Conservation (phyloP, 1,284 basidiomycete genomes). For the Ganoderma sp. region DNA sequence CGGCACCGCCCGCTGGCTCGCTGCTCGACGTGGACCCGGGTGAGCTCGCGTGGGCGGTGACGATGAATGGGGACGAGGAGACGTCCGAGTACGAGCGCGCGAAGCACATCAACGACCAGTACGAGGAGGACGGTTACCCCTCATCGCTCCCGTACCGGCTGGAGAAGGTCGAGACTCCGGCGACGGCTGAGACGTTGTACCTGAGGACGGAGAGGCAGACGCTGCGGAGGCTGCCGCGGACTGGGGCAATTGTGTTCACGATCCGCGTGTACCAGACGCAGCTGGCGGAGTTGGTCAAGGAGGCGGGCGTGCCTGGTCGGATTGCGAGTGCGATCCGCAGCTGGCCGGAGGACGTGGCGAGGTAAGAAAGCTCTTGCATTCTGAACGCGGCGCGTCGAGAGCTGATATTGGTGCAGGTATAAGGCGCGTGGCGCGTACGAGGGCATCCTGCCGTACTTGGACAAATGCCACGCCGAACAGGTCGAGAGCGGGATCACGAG, state of each 20-base stretch:
- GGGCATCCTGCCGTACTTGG: conserved; percentile 56
- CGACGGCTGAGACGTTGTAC: conserved; percentile 54
- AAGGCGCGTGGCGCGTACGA: conserved; percentile 62
- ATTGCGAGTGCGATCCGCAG: conserved; percentile 70
- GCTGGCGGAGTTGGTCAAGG: conserved; percentile 60
- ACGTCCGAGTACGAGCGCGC: conserved; percentile 36
- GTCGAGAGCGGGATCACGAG: conserved; percentile 33
- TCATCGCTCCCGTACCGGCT: neutral
- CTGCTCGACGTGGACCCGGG: conserved; percentile 56
- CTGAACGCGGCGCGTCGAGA: neutral
- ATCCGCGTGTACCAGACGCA: conserved; percentile 77
- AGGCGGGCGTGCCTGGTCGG: conserved; percentile 69
- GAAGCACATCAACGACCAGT: conserved; percentile 31
- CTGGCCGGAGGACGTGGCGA: conserved; percentile 71
- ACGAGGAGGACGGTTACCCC: conserved; percentile 25
- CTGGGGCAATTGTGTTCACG: conserved; percentile 78
- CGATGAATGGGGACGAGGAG: conserved; percentile 71
- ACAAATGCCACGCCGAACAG: conserved; percentile 50
- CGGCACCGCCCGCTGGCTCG: conserved; percentile 24
- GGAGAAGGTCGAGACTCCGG: conserved; percentile 31
- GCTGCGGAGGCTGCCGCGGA: conserved; percentile 67
- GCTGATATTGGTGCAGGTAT: conserved; percentile 44
- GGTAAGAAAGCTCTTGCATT: conserved; percentile 35
- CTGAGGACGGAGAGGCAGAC: conserved; percentile 78
- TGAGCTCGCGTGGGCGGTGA: conserved; percentile 71